Conservation (phyloP, 306 rosid species). For the Hippophae gyantsensis region DNA sequence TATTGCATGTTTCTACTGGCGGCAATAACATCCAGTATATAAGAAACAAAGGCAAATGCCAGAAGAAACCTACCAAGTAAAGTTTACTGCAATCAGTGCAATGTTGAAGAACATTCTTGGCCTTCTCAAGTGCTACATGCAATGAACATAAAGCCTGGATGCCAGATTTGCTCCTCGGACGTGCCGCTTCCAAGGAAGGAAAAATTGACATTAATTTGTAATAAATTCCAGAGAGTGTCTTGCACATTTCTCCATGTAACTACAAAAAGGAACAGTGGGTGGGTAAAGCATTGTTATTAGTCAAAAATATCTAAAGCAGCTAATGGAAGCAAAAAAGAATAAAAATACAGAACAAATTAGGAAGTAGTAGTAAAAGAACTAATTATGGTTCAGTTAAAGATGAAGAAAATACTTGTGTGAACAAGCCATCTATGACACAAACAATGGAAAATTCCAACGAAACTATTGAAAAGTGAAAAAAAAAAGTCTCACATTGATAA, state of each 20-base stretch:
- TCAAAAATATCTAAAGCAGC: neutral
- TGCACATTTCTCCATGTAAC: conserved; percentile 95
- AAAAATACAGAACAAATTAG: too few species aligned
- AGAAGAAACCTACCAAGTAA: conserved; percentile 59
- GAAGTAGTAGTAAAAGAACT: too few species aligned
- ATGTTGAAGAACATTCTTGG: conserved; percentile 80
- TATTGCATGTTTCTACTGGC: too few species aligned
- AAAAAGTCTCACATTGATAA: too few species aligned
- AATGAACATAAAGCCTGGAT: conserved; percentile 89
- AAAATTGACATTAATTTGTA: conserved; percentile 66
- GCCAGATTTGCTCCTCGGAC: conserved; percentile 94
- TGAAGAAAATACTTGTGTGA: too few species aligned
- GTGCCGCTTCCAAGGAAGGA: conserved; percentile 92
- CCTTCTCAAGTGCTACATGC: conserved; percentile 87
- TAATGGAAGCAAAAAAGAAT: too few species aligned
- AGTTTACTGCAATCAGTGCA: conserved; percentile 92
- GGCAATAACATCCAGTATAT: too few species aligned
- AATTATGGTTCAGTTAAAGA: too few species aligned
- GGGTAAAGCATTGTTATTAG: neutral
- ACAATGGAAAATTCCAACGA: too few species aligned
- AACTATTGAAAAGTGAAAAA: too few species aligned
- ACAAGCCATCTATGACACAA: too few species aligned
- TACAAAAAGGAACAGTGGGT: conserved; percentile 25
- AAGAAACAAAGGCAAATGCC: conserved; percentile 1
- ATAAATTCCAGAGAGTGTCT: conserved; percentile 65